Evolutionary conservation across 2,329 filamentous ascomycete genomes (phyloP).

Genomic region (Fusarium nisikadoi): DNA sequence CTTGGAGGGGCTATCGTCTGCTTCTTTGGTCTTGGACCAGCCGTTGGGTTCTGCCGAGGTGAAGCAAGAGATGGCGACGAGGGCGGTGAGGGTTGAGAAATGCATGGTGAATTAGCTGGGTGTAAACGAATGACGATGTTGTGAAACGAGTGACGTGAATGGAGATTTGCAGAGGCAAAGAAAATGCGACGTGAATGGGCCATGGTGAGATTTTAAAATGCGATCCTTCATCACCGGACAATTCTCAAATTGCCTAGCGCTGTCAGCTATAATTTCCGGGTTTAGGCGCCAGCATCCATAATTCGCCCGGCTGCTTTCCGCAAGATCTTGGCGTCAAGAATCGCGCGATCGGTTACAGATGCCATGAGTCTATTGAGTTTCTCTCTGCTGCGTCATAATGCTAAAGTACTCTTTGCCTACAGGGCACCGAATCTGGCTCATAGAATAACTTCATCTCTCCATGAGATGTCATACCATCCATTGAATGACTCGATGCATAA

Average conservation of each 20-base stretch:
- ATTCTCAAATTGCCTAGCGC: not conserved
- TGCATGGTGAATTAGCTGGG: conserved; percentile 2
- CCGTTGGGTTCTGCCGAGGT: conserved; percentile 29
- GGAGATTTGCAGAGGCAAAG: not conserved
- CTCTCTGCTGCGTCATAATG: fast-evolving
- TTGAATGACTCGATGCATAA: too few relatives aligned
- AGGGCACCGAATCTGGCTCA: fast-evolving
- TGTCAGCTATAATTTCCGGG: not conserved
- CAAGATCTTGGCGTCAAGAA: not conserved
- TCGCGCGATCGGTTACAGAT: not conserved
- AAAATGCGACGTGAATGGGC: not conserved
- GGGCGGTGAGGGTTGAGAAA: not conserved
- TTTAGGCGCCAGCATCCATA: not conserved
- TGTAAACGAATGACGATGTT: not conserved
- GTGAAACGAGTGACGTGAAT: not conserved
- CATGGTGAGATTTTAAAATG: not conserved
- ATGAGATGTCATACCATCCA: fast-evolving
- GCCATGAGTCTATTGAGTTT: not conserved
- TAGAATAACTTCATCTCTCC: not conserved
- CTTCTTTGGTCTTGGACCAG: conserved; percentile 32
- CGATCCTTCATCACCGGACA: not conserved
- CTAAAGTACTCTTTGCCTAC: fast-evolving
- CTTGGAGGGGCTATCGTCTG: conserved; percentile 32
- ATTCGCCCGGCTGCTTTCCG: not conserved
- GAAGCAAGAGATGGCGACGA: conserved; percentile 15